phyloP scores from a whole-genome alignment of 2,329 filamentous ascomycete genomes.

The Tolypocladium paradoxum region DNA sequence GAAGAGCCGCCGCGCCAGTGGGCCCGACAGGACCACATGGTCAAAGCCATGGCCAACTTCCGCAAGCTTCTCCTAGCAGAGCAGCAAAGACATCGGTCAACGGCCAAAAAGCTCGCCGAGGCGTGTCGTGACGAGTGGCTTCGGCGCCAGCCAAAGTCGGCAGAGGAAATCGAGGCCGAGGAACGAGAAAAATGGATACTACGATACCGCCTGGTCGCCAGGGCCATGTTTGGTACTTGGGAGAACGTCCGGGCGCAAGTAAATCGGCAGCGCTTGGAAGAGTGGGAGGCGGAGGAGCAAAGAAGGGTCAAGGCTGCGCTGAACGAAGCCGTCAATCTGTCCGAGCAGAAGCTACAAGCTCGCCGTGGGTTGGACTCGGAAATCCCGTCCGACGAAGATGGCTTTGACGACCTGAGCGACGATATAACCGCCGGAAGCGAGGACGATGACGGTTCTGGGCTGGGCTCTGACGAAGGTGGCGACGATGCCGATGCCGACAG shows the following conservation, averaged over 20 bases:
- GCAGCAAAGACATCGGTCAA: constrained; percentile 62
- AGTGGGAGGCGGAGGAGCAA: constrained; percentile 57
- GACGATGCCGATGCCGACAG: constrained; percentile 30
- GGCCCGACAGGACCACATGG: constrained; percentile 77
- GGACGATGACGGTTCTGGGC: constrained; percentile 20
- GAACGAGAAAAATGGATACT: constrained; percentile 54
- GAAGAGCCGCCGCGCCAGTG: constrained; percentile 72
- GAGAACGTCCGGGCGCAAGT: constrained; percentile 53
- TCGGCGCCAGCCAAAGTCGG: constrained; percentile 60
- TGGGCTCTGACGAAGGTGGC: constrained; percentile 25
- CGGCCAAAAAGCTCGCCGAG: constrained; percentile 70
- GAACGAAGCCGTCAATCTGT: constrained; percentile 63
- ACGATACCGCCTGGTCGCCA: constrained; percentile 63
- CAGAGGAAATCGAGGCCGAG: constrained; percentile 75
- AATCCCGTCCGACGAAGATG: constrained; percentile 31
- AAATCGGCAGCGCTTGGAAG: constrained; percentile 46
- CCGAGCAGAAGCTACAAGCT: constrained; percentile 56
- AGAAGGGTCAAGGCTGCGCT: constrained; percentile 55
- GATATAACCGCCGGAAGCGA: constrained; percentile 28
- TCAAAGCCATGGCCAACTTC: constrained; percentile 70
- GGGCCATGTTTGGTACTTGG: constrained; percentile 45
- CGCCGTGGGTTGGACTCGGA: constrained; percentile 47
- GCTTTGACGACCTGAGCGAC: constrained; percentile 37
- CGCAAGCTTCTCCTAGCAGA: constrained; percentile 71
- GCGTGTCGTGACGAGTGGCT: constrained; percentile 69